Evolutionary conservation across 2,329 filamentous ascomycete species (phyloP), one percentile per base, ranked within the genome.

Genomic region (Fusarium sp.): DNA sequence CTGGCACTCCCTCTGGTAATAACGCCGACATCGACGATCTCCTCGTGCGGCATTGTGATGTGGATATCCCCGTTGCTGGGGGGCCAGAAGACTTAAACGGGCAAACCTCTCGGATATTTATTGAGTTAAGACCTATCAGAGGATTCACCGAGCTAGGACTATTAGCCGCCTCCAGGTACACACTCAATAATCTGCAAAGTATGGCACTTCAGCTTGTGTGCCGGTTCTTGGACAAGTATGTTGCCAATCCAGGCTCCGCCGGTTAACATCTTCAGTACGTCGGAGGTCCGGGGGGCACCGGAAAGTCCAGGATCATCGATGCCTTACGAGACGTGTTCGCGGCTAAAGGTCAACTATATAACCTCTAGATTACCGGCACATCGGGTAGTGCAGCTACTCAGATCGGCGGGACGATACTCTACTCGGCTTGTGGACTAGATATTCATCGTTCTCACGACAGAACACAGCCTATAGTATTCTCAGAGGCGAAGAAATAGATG

Each of bases 131-230:
- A n/a, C n/a, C 48, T 35, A 29, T 29, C 24, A 29, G 37, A 56
- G 39, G 65, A 20, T 67, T 62, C 45, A 24, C 2, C 11, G 58
- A 67, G 29, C 31, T 67, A 16, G 64, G 64, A 45, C 64, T 54
- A 45, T 43, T 14, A 6, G 56, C 64, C 56, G 64, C 56, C 22
- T 66, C 65, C 6, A 50, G 3, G 9, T 67, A 62, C 41, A 57
- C 65, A 27, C 65, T 67, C 35, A 67, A 67, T 48, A 9, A 14
- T 62, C 48, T 67, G 48, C 65, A 67, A 48, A 67, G 27, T 27
- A 67, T 45, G 65, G 65, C 65, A 29, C 58, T 67, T 4, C 65
- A 67, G 35, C 59, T 69, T 24, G 61, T 69, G 27, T 69, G 61
- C 13, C 16, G 22, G 16, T 69, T 69, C 56, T 65, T 69, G 37